Base-by-base conservation (phyloP, 768 basidiomycete genomes). In the Ramaria sp. region DNA sequence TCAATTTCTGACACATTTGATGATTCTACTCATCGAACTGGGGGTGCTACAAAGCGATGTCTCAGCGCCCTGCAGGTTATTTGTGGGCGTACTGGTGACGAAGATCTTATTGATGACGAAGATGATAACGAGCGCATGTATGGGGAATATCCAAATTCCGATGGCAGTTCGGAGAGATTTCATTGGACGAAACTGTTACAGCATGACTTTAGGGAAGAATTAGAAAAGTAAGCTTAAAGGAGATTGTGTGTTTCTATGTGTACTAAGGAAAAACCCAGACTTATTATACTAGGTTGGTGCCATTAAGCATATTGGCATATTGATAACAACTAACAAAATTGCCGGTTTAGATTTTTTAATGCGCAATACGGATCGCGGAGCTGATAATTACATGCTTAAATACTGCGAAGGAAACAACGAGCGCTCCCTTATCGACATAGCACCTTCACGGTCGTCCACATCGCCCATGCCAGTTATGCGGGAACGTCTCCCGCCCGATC, bases 311-410 rank as follows among this genome's bases (percentile, higher is more conserved):
- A 24, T 34, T 8, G n/a, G n/a, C n/a, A n/a, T n/a, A 25, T 58
- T 1, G 13, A 28, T 28, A n/a, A n/a, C 16, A 30, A n/a, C 28
- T 56, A 32, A n/a, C 52, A 27, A 13, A n/a, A 41, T 42, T 22
- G 8, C 30, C 25, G 15, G 50, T 45, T 44, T 39, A 87, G 90
- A 94, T 67, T 91, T 86, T 68, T 73, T 95, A 42, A 94, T 94
- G 85, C 79, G 90, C 50, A 94, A 93, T 66, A 94, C 92, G 18
- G 91, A 92, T 64, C 81, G 90, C 49, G 84, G 81, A 16, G 83
- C 88, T 0, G 89, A 91, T 70, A 90, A 91, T 66, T 92, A 87
- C 67, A 92, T 92, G 89, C 85, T 92, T 69, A 91, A 88, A 66
- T 88, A 83, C 64, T 91, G 89, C 64, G 85, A 88, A 68, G 83